These are phyloP conservation scores for Alternaria arborescens DNA, from an alignment of 2,329 filamentous ascomycete genomes.

Conservation along the genomic window DNA sequence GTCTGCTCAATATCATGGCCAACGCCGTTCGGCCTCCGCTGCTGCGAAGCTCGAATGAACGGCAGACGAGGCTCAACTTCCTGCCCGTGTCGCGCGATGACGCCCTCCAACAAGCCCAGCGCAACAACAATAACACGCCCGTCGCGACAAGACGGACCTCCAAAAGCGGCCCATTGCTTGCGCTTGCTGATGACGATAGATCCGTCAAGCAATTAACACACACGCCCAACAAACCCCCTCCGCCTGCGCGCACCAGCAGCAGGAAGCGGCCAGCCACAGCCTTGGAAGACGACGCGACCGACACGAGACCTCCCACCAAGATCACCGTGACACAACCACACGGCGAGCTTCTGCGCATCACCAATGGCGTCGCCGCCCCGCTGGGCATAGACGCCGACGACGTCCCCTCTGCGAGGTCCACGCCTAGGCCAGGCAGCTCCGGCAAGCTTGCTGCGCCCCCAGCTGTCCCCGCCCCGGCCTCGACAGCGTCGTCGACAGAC, in stretches of 20 bases:
- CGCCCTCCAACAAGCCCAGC: slow-evolving; percentile 24
- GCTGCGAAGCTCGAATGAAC: slow-evolving; percentile 46
- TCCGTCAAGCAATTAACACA: slow-evolving; percentile 21
- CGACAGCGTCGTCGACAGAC: slow-evolving; percentile 55
- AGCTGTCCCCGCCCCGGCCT: slow-evolving; percentile 30
- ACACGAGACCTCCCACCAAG: slow-evolving; percentile 53
- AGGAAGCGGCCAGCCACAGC: slow-evolving; percentile 44
- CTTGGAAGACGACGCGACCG: slow-evolving; percentile 33
- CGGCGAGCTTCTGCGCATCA: slow-evolving; percentile 52
- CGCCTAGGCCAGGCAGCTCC: slow-evolving; percentile 40
- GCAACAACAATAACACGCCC: slow-evolving; percentile 29
- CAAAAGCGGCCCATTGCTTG: slow-evolving; percentile 33
- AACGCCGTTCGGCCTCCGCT: slow-evolving; percentile 34
- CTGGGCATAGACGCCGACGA: slow-evolving; percentile 48
- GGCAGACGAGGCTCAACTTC: slow-evolving; percentile 41
- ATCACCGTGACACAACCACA: slow-evolving; percentile 55
- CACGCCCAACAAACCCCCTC: slow-evolving; percentile 24
- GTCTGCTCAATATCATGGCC: slow-evolving; percentile 35
- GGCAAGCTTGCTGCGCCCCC: slow-evolving; percentile 33
- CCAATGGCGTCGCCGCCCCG: slow-evolving; percentile 53
- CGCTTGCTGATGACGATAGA: slow-evolving; percentile 32
- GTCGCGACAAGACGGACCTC: slow-evolving; percentile 41
- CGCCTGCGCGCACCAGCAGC: slow-evolving; percentile 34
- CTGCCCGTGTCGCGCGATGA: slow-evolving; percentile 42
- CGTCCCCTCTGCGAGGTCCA: slow-evolving; percentile 41